Conservation (phyloP, 192 early-diverging fungal species). For the Linnemannia zychae region DNA sequence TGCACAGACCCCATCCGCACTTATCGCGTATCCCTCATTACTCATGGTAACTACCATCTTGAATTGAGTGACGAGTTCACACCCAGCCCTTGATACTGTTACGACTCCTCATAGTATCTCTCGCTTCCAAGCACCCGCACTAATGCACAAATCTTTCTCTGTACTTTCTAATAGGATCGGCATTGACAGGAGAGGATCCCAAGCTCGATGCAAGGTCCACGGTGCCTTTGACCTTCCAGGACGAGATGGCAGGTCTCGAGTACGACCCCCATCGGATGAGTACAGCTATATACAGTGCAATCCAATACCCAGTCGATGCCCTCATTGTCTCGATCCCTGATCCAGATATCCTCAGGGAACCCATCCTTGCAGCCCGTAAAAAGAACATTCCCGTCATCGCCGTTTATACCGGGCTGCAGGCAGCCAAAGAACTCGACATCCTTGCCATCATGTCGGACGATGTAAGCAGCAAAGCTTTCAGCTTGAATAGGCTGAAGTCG, state of each 20-base stretch:
- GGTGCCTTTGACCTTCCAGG: conserved; percentile 6
- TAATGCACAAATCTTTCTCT: not conserved
- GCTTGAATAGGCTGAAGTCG: not conserved
- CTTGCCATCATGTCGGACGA: conserved; percentile 48
- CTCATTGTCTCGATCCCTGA: conserved; percentile 53
- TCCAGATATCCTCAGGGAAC: conserved; percentile 19
- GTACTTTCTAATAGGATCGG: not conserved
- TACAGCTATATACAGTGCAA: conserved; percentile 21
- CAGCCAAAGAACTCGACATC: conserved; percentile 40
- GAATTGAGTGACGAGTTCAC: not conserved
- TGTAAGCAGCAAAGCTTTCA: not conserved
- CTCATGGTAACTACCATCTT: conserved; percentile 10
- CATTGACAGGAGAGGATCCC: not conserved
- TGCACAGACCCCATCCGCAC: not conserved
- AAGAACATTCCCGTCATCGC: conserved; percentile 44
- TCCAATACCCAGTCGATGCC: conserved; percentile 21
- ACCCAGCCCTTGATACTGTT: not conserved
- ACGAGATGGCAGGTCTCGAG: conserved; percentile 23
- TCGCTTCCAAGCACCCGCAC: not conserved
- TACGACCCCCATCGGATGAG: conserved; percentile 31
- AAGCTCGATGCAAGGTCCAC: conserved; percentile 28
- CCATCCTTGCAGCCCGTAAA: conserved; percentile 17
- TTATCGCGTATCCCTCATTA: conserved; percentile 3
- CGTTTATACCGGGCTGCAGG: conserved; percentile 34
- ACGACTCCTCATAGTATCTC: not conserved